These are phyloP conservation scores for Colletotrichum noveboracense DNA, from an alignment of 2,329 filamentous ascomycete genomes.

Conservation along the genomic window DNA sequence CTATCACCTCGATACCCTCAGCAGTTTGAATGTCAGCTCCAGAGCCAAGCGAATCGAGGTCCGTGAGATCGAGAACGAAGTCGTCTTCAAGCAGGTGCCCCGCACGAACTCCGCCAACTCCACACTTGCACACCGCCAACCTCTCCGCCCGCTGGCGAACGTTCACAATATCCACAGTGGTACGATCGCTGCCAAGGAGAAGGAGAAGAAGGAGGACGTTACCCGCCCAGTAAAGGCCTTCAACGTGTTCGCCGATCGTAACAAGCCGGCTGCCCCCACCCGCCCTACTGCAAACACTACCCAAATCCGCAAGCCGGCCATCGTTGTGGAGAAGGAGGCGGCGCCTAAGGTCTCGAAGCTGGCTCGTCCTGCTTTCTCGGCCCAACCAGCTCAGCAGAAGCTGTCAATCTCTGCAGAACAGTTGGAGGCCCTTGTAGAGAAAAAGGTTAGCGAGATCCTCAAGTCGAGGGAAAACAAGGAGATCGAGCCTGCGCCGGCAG, in stretches of 20 bases:
- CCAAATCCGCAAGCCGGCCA: slow-evolving; percentile 48
- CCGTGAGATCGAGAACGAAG: slow-evolving; percentile 93
- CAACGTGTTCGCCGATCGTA: slow-evolving; percentile 82
- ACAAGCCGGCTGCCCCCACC: slow-evolving; percentile 46
- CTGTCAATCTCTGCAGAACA: slow-evolving; percentile 69
- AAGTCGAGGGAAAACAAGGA: slow-evolving; percentile 73
- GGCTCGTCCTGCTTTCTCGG: slow-evolving; percentile 32
- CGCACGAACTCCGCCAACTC: slow-evolving; percentile 50
- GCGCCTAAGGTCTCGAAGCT: slow-evolving; percentile 40
- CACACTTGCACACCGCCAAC: slow-evolving; percentile 68
- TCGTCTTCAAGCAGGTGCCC: slow-evolving; percentile 80
- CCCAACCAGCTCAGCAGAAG: slow-evolving; percentile 27
- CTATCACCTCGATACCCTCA: slow-evolving; percentile 92
- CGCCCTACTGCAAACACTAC: slow-evolving; percentile 39
- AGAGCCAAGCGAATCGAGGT: slow-evolving; percentile 96
- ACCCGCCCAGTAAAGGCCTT: slow-evolving; percentile 84
- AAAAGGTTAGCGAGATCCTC: slow-evolving; percentile 88
- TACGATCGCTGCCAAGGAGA: slow-evolving; percentile 53
- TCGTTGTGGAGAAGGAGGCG: slow-evolving; percentile 38
- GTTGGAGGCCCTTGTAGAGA: slow-evolving; percentile 91
- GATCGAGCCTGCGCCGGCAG: slow-evolving; percentile 42
- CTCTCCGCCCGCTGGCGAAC: slow-evolving; percentile 77
- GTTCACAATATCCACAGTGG: slow-evolving; percentile 75
- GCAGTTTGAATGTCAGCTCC: slow-evolving; percentile 93
- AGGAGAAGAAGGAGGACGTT: slow-evolving; percentile 51